Evolutionary conservation across 352 stramenopile genomes (phyloP), one percentile per base, ranked within the genome.

Genomic region (Phytopythium vexans): DNA sequence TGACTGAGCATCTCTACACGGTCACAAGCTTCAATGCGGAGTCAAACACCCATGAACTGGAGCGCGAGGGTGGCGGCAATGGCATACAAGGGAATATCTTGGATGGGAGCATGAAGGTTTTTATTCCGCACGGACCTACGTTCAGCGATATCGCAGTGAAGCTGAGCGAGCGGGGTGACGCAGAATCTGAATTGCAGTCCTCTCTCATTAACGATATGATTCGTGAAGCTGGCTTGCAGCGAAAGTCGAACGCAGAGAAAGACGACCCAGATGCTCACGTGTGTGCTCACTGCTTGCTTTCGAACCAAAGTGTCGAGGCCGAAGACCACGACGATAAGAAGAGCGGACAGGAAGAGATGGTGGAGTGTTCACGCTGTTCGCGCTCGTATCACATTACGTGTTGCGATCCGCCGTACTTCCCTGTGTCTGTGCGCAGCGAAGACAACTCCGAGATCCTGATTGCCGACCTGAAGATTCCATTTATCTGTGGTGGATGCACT

Each of bases 401-500:
- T 46, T 91, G 82, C 42, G 82, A 93, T 53, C 84, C 83, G 4
- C 86, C 86, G 5, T 66, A 90, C 54, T 68, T 80, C 4, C 58
- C 62, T 6, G 77, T 81, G 14, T 78, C 81, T 9, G 56, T 92
- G 9, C 41, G 86, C 11, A 84, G 71, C 8, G 60, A 68, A 40
- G 78, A 89, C 14, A 71, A 90, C 39, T 68, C 71, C 0, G 62
- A 56, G 11, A 66, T 88, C 5, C 58, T 93, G 6, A 61, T 89
- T 3, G 70, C 74, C 8, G 78, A 92, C 45, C 56, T 91, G 11
- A 70, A 80, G 33, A 62, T 75, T n/a, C 74, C 77, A 35, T 95
- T 86, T 56, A 66, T 92, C 1, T 95, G 86, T 40, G 72, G 68
- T 27, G 54, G 74, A 16, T 95, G 86, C 40, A 69, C 67, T 0